Conservation (phyloP, 140 eudicot species). For the Bidens hawaiensis region DNA sequence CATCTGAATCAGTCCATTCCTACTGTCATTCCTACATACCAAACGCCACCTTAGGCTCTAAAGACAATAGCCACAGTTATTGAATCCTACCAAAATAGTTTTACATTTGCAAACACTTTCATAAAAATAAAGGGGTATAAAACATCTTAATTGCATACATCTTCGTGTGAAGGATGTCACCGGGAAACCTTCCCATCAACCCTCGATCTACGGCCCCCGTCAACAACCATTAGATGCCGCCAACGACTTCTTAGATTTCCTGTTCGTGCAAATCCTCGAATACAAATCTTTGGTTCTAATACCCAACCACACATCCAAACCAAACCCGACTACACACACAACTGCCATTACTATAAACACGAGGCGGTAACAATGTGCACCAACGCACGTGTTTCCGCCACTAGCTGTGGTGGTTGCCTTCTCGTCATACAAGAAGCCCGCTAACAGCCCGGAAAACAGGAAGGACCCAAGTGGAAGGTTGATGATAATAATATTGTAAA, state of each 20-base stretch:
- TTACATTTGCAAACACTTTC: too few relatives aligned
- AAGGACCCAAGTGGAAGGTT: slow-evolving; percentile 91
- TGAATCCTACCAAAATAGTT: too few relatives aligned
- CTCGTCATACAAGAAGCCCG: slow-evolving; percentile 70
- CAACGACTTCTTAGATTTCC: slow-evolving; percentile 48
- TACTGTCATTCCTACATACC: too few relatives aligned
- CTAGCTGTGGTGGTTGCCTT: slow-evolving; percentile 62
- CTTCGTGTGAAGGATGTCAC: slow-evolving; percentile 39
- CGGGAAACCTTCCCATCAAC: slow-evolving; percentile 39
- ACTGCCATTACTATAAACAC: slow-evolving; percentile 80
- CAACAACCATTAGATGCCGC: slow-evolving; percentile 15
- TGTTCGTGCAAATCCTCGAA: slow-evolving; percentile 46
- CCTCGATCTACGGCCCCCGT: slow-evolving; percentile 31
- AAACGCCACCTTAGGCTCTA: too few relatives aligned
- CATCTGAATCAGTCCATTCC: too few relatives aligned
- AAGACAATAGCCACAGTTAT: too few relatives aligned
- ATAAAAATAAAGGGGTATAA: too few relatives aligned
- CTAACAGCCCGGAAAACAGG: slow-evolving; percentile 88
- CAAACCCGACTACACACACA: slow-evolving; percentile 67
- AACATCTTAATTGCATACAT: too few relatives aligned
- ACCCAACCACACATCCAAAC: slow-evolving; percentile 56
- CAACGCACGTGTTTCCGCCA: slow-evolving; percentile 82
- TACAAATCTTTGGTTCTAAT: slow-evolving; percentile 63
- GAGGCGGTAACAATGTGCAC: slow-evolving; percentile 85
- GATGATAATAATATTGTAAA: slow-evolving; percentile 77